phyloP scores from a whole-genome alignment of 495 filamentous ascomycete species.

The Neurospora tetrasperma region DNA sequence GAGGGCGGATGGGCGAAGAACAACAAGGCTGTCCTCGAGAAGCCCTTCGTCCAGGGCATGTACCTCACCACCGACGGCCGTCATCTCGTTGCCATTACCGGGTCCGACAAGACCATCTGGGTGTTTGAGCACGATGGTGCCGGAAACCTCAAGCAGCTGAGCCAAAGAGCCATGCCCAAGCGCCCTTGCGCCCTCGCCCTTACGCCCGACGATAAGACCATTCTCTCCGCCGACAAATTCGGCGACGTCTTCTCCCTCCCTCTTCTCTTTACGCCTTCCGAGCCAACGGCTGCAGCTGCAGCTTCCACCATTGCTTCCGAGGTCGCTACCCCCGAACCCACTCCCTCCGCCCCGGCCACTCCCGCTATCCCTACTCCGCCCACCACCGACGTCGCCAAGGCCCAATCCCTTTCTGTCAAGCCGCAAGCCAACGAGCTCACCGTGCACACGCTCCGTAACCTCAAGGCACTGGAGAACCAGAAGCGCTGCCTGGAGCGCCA shows the following conservation, averaged over 20 bases:
- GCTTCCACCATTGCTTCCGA: constrained; percentile 5
- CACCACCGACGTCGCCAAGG: constrained; percentile 9
- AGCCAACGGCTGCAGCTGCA: not conserved
- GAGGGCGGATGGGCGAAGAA: constrained; percentile 1
- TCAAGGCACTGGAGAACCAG: constrained; percentile 64
- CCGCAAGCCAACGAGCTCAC: constrained; percentile 60
- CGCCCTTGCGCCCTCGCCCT: constrained; percentile 66
- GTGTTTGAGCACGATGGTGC: constrained; percentile 59
- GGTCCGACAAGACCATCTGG: constrained; percentile 81
- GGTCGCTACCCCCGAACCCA: constrained; percentile 1
- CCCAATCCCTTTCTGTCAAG: constrained; percentile 20
- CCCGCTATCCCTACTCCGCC: constrained; percentile 4
- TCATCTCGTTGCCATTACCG: constrained; percentile 67
- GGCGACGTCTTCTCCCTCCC: constrained; percentile 92
- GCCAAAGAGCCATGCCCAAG: constrained; percentile 76
- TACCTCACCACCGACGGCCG: constrained; percentile 47
- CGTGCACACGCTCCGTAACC: constrained; percentile 77
- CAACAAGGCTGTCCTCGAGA: constrained; percentile 9
- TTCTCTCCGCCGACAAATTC: constrained; percentile 85
- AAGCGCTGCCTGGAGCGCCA: constrained; percentile 37
- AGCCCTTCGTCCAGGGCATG: constrained; percentile 42
- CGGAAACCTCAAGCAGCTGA: constrained; percentile 56
- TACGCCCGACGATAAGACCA: constrained; percentile 53
- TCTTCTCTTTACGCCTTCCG: constrained; percentile 40
- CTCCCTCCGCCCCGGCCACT: constrained; percentile 12